phyloP scores from a whole-genome alignment of 2,329 filamentous ascomycete genomes.

The Pezicula rhizophila region DNA sequence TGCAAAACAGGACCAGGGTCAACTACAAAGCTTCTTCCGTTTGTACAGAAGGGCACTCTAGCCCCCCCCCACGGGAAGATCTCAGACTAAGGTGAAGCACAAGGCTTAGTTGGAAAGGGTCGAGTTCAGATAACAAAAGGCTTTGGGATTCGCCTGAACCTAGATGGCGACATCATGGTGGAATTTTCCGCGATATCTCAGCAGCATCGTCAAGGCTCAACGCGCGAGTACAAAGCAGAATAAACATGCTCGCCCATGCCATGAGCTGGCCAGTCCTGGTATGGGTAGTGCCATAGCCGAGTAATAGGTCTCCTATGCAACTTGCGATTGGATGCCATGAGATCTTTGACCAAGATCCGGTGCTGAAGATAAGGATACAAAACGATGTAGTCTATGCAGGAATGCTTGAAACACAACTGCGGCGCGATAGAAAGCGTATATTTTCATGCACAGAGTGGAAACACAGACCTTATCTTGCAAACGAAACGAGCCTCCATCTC shows the following conservation, averaged over 20 bases:
- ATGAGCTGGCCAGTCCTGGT: conserved; percentile 5
- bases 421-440: conserved; percentile 1
- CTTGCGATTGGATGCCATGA: conserved; percentile 6
- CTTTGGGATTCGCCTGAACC: conserved; percentile 10
- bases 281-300: conserved; percentile 5
- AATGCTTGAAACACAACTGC: conserved; percentile 12
- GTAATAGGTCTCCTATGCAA: not conserved
- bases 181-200: not conserved
- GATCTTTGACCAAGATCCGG: not conserved
- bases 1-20: not conserved
- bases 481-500: conserved; percentile 9
- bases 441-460: conserved; percentile 9
- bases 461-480: conserved; percentile 1
- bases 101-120: conserved; percentile 7
- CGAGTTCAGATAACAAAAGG: conserved; percentile 14
- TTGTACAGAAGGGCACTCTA: conserved; percentile 4
- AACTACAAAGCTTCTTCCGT: not conserved
- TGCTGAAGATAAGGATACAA: conserved; percentile 12
- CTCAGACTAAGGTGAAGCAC: conserved; percentile 18
- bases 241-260: conserved; percentile 8
- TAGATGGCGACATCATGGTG: not conserved
- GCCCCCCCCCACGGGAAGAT: conserved; percentile 8
- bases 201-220: not conserved
- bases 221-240: not conserved
- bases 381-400: conserved; percentile 7